Conservation (phyloP, 306 rosid genomes). For the Herpetospermum pedunculosum region DNA sequence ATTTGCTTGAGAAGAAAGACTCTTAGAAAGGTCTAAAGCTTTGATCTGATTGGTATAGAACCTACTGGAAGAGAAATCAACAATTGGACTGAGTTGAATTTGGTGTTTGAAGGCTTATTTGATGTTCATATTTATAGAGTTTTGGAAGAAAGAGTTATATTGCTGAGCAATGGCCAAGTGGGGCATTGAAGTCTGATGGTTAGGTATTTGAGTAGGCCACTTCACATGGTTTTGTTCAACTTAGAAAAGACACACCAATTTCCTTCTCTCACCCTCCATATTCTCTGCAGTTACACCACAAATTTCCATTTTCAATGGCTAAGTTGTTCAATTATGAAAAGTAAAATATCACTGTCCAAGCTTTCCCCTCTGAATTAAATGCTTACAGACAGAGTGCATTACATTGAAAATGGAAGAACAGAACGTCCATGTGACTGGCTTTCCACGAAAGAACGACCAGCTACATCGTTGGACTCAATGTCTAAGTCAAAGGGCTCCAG, state of each 20-base stretch:
- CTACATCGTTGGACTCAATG: neutral
- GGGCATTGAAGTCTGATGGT: conserved; percentile 4
- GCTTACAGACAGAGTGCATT: neutral
- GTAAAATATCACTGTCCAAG: neutral
- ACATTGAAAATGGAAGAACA: neutral
- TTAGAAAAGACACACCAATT: neutral
- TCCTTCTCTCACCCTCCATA: neutral
- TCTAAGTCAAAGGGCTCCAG: neutral
- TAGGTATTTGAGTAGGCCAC: neutral
- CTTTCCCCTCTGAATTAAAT: neutral
- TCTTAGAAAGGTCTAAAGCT: neutral
- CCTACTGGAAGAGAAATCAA: neutral
- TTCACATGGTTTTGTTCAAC: conserved; percentile 8
- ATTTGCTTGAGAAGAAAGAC: neutral
- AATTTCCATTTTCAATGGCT: neutral
- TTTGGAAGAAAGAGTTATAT: neutral
- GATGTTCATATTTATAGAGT: neutral
- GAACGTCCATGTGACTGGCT: neutral
- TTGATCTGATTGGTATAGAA: neutral
- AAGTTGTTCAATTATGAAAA: neutral
- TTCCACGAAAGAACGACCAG: neutral
- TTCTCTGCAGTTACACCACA: neutral
- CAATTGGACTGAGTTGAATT: neutral
- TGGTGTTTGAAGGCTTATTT: conserved; percentile 1
- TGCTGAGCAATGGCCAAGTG: neutral